Evolutionary conservation across 176 grass and related monocot genomes (phyloP), one percentile per base, ranked within the genome.

Genomic region (Pontederia paniculata): DNA sequence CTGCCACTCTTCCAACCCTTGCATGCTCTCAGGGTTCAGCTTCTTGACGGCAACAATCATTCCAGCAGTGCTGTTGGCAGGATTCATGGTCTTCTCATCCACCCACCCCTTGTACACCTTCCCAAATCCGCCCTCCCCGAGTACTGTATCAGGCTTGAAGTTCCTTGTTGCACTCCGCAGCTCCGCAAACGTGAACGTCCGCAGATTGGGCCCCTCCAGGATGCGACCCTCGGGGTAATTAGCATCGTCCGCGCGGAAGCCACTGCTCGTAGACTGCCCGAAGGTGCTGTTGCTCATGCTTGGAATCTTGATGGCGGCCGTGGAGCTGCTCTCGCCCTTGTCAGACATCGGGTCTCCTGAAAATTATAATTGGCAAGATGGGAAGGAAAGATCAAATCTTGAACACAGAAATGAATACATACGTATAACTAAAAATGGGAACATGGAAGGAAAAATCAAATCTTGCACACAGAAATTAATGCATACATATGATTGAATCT

Each of bases 1-100:
- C 60, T 63, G 60, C 60, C 60, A 63, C 47, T 63, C 60, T 20
- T 46, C 42, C 42, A 63, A 23, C 17, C 60, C 60, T 23, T 63
- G 60, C 44, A 47, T 15, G 44, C 60, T 46, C 17, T 48, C 18
- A 23, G 17, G 60, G 60, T 63, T 63, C 60, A 63, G 17, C 15
- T 63, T 63, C 44, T 63, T 63, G 44, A 63, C 60, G 8, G 60
- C 60, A 13, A 47, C 60, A 16, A 17, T 23, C 28, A 48, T 63
- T 13, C 60, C 60, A 1, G 23, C 10, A 1, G 20, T 21, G 1
- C 10, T 46, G 17, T 7, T 48, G 3, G 60, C 23, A 9, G 60
- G 60, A 47, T 15, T 22, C 17, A 63, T 18, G 60, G 20, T 63
- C 60, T 47, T 22, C 44, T 63, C 60, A 9, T 48, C 60, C 1